Base-by-base conservation (phyloP, 2,329 filamentous ascomycete genomes). In the Polytolypa hystricis region DNA sequence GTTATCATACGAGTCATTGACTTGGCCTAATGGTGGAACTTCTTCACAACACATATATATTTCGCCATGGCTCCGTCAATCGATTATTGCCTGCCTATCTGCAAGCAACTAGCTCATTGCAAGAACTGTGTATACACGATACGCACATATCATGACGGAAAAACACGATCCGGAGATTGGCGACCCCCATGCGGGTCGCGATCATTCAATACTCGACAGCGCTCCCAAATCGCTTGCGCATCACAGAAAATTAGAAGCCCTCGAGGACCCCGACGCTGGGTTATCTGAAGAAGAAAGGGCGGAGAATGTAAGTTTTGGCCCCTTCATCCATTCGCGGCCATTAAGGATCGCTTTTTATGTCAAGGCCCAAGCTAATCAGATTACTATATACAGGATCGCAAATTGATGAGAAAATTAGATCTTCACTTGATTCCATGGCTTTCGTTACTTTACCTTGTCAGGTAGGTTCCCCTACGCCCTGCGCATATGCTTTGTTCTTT, bases 261-360 rank as follows among this genome's bases (percentile, higher is more conserved):
- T n/a, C n/a, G n/a, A n/a, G n/a, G 73, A 79, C 47, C 74, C 74
- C 0, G 81, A 85, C 57, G 77, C 71, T 32, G 74, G 75, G 5
- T 58, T 82, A 47, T 77, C 68, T 26, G 70, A 71, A 1, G 76
- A 74, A 43, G 80, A 84, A 53, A 70, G 63, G 45, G 70, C 70
- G 17, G 67, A 60, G 33, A 71, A 75, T 49, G 80, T 83, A 60
- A 44, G 71, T 58, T 21, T 11, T 10, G 8, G 15, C 33, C 16
- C 10, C 35, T 20, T 12, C 15, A 17, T 20, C 20, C 23, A 21
- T 35, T 17, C 31, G 11, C 5, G 11, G 5, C 6, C 27, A n/a
- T 5, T 23, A 20, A n/a, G 29, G 5, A 17, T 17, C 17, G 27
- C 29, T 14, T 36, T 7, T 31, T 16, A 16, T 7, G 4, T 12